Percentiles rank a stretch among this genome's conserved stretches.
These are phyloP conservation scores for Phragmites australis DNA, from an alignment of 176 grass and related monocot genomes.

Conservation along the genomic window DNA sequence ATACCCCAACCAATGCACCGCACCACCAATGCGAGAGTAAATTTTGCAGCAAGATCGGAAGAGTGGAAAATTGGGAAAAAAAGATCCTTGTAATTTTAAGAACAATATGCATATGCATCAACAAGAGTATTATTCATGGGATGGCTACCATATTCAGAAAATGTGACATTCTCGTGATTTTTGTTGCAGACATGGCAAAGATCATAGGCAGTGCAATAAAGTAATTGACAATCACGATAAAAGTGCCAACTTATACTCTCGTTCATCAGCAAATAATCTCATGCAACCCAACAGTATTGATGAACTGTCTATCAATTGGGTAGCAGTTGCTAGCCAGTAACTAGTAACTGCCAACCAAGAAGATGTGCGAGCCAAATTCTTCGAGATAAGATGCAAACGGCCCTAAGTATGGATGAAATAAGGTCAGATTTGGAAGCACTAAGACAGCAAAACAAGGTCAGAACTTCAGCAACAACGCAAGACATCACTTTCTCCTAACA, in stretches of 20 bases:
- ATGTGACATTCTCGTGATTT: background rate
- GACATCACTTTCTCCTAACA: background rate
- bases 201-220: background rate
- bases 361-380: no score
- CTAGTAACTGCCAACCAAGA: background rate
- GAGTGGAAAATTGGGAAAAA: background rate
- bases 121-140: background rate
- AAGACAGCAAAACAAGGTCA: slow-evolving; percentile 12
- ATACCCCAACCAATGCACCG: background rate
- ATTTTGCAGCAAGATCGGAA: background rate
- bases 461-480: background rate
- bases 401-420: background rate
- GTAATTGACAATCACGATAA: background rate
- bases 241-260: background rate
- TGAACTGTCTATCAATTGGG: background rate
- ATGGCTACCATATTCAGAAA: background rate
- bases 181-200: background rate
- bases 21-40: background rate
- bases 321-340: background rate
- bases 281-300: background rate
- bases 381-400: background rate
- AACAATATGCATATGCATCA: background rate
- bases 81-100: background rate
- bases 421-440: background rate
- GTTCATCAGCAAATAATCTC: background rate